A percentile compares a stretch with the other conserved stretches of the same genome.
These are phyloP conservation scores for Phytophthora melonis DNA, from an alignment of 352 stramenopile genomes.

Conservation along the genomic window DNA sequence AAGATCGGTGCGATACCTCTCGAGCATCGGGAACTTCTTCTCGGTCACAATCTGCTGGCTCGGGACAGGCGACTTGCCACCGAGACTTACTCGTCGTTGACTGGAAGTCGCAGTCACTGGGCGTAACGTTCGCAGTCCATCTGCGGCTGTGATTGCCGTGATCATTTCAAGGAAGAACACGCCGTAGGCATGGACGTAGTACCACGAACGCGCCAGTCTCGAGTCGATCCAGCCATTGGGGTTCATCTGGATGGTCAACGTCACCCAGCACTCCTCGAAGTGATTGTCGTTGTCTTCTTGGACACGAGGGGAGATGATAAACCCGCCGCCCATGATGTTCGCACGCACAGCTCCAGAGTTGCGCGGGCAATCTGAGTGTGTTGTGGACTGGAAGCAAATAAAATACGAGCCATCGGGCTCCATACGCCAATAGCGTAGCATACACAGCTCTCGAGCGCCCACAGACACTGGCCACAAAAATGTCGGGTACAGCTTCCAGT, in stretches of 20 bases:
- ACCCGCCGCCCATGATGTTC: slow-evolving; percentile 77
- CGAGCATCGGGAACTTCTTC: slow-evolving; percentile 63
- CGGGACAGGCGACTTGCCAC: slow-evolving; percentile 24
- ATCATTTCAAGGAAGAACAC: slow-evolving; percentile 86
- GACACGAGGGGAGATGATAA: slow-evolving; percentile 68
- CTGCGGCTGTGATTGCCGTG: slow-evolving; percentile 50
- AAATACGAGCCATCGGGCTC: slow-evolving; percentile 85
- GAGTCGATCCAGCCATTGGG: slow-evolving; percentile 82
- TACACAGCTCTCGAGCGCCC: slow-evolving; percentile 73
- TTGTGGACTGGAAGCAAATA: slow-evolving; percentile 89
- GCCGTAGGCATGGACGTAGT: slow-evolving; percentile 82
- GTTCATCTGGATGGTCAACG: slow-evolving; percentile 84
- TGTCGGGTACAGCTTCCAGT: slow-evolving; percentile 76
- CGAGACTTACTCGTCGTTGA: slow-evolving; percentile 22
- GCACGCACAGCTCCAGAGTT: slow-evolving; percentile 53
- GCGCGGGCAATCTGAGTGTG: slow-evolving; percentile 60
- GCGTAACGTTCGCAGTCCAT: slow-evolving; percentile 32
- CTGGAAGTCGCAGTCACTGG: slow-evolving; percentile 35
- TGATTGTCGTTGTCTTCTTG: slow-evolving; percentile 65
- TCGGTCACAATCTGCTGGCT: slow-evolving; percentile 73
- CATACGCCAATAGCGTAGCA: slow-evolving; percentile 87
- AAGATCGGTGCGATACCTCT: slow-evolving; percentile 73
- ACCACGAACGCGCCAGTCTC: slow-evolving; percentile 63
- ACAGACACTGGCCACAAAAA: slow-evolving; percentile 79
- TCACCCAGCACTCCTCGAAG: slow-evolving; percentile 84